Evolutionary conservation across 2,329 filamentous ascomycete species (phyloP).

Genomic region (Exophiala sp.): DNA sequence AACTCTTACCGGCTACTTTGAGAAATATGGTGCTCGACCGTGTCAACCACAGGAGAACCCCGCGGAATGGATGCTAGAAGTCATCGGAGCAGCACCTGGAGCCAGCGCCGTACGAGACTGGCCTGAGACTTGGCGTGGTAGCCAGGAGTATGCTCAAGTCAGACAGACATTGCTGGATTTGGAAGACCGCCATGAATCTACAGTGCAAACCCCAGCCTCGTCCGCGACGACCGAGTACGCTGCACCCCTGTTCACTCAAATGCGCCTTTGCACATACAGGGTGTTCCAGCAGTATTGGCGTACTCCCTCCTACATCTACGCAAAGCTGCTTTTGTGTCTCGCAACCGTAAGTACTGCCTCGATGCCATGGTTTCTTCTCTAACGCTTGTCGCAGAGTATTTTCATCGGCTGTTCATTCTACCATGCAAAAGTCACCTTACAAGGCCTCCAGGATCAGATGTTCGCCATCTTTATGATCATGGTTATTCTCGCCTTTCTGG

Average conservation of each 20-base stretch:
- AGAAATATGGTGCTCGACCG: conserved; percentile 58
- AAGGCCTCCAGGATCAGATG: conserved; percentile 84
- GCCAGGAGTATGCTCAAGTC: conserved; percentile 51
- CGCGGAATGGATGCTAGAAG: conserved; percentile 51
- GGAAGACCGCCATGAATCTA: neutral
- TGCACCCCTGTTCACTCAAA: conserved; percentile 62
- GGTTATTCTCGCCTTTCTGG: conserved; percentile 63
- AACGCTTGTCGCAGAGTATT: too few species aligned
- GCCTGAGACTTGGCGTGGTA: conserved; percentile 56
- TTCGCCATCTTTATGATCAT: conserved; percentile 80
- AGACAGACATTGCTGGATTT: conserved; percentile 44
- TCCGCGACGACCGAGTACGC: too few species aligned
- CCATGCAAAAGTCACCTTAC: conserved; percentile 64
- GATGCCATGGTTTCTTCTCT: too few species aligned
- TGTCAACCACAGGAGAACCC: conserved; percentile 68
- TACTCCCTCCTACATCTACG: conserved; percentile 75
- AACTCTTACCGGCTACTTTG: conserved; percentile 67
- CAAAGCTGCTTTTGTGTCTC: conserved; percentile 65
- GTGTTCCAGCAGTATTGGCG: conserved; percentile 91
- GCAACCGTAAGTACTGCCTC: too few species aligned
- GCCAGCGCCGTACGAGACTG: conserved; percentile 57
- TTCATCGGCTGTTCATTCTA: conserved; percentile 83
- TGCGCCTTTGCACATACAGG: conserved; percentile 61
- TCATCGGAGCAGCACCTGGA: conserved; percentile 51
- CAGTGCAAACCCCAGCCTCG: too few species aligned